A percentile compares a stretch with the other conserved stretches of the same genome.
Conservation (phyloP, 2,329 filamentous ascomycete genomes). For the Curvularia hawaiiensis region DNA sequence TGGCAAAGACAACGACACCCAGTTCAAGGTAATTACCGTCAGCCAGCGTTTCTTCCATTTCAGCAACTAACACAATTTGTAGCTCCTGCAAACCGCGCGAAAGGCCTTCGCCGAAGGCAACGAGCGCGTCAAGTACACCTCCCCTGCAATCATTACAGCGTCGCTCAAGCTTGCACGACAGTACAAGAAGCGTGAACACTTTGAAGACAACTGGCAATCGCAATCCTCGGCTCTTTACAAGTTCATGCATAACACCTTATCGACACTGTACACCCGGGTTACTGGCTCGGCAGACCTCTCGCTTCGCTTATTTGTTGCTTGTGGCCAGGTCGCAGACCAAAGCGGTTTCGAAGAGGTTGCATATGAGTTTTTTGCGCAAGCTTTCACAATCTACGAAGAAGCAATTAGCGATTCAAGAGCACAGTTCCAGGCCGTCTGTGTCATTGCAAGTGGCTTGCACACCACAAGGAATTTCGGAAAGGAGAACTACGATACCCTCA, state of each 20-base stretch:
- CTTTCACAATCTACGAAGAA: conserved; percentile 98
- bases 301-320: conserved; percentile 86
- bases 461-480: conserved; percentile 89
- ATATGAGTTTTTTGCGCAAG: conserved; percentile 98
- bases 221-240: conserved; percentile 87
- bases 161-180: conserved; percentile 87
- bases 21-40: conserved; percentile 68
- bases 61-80: conserved; percentile 25
- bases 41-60: too few species aligned
- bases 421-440: conserved; percentile 96
- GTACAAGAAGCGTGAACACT: conserved; percentile 91
- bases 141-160: conserved; percentile 86
- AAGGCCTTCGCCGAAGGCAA: conserved; percentile 91
- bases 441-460: conserved; percentile 88
- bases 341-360: conserved; percentile 92
- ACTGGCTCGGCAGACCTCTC: conserved; percentile 86
- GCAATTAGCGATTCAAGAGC: conserved; percentile 93
- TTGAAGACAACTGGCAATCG: conserved; percentile 73
- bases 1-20: conserved; percentile 85
- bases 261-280: conserved; percentile 85
- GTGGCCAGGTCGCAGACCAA: conserved; percentile 90
- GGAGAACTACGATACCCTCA: conserved; percentile 98
- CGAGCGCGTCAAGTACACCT: conserved; percentile 94
- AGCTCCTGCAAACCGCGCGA: conserved; percentile 82
- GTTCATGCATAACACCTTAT: conserved; percentile 89